These are phyloP conservation scores for Acanthamoeba lenticulata DNA, from an alignment of 208 protist genomes.

Conservation along the genomic window DNA sequence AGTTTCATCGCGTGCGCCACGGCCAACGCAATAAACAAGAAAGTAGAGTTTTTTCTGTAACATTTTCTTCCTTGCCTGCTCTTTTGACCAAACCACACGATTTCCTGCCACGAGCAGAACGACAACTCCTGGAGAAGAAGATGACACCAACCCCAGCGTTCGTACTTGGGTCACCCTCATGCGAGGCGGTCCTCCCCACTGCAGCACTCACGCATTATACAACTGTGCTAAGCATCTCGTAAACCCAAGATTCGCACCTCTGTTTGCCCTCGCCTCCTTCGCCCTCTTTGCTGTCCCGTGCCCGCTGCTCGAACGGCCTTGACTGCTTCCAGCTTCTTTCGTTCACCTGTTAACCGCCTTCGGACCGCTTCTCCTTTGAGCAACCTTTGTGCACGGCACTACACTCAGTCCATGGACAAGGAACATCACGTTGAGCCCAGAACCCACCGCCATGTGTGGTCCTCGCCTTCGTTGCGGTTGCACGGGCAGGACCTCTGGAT, in stretches of 20 bases:
- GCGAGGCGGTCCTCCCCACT: too few species aligned
- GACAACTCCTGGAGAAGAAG: neutral
- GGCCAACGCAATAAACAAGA: neutral
- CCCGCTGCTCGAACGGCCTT: too few species aligned
- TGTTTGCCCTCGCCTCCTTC: neutral
- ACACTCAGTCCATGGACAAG: neutral
- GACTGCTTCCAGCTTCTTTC: too few species aligned
- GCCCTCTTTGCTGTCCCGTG: neutral
- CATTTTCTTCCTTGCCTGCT: too few species aligned
- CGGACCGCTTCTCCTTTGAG: neutral
- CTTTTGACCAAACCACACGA: too few species aligned
- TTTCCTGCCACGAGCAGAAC: neutral
- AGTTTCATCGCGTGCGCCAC: neutral
- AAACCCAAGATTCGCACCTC: neutral
- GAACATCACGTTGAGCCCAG: neutral
- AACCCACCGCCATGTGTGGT: neutral
- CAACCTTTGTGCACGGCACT: neutral
- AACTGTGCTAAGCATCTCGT: too few species aligned
- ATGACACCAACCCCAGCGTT: neutral
- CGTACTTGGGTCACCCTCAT: neutral
- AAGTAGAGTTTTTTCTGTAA: too few species aligned
- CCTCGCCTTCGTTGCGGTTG: neutral
- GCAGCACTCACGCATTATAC: too few species aligned
- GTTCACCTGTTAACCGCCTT: too few species aligned
- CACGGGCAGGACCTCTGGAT: slow-evolving; percentile 4